phyloP scores from a whole-genome alignment of 2,329 filamentous ascomycete genomes.

The Penicillium aurantiogriseum region DNA sequence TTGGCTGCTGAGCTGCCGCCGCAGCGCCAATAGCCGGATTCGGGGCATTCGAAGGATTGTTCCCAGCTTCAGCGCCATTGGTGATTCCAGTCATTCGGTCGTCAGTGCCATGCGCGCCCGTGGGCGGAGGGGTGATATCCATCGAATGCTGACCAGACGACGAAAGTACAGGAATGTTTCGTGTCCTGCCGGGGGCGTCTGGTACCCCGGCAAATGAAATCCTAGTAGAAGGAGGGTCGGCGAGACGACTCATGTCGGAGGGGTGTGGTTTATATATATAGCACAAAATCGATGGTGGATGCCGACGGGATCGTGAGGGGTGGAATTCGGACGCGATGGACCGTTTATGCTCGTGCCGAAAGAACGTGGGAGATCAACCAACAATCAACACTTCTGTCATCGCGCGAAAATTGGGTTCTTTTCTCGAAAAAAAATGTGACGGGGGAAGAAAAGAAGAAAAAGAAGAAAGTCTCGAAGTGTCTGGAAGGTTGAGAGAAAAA shows the following conservation, averaged over 20 bases:
- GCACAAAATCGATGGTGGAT: conserved; percentile 6
- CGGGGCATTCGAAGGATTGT: conserved; percentile 27
- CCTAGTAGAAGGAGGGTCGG: conserved; percentile 40
- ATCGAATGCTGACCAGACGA: conserved; percentile 48
- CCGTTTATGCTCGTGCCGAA: conserved; percentile 27
- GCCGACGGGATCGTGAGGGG: conserved; percentile 12
- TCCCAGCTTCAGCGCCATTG: conserved; percentile 34
- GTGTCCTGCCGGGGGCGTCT: conserved; percentile 47
- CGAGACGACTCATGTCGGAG: conserved; percentile 41
- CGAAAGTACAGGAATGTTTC: conserved; percentile 51
- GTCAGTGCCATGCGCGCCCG: conserved; percentile 51
- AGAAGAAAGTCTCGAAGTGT: conserved; percentile 2
- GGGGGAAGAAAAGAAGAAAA: background rate
- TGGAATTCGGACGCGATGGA: conserved; percentile 19
- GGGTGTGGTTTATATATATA: background rate
- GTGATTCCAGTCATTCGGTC: conserved; percentile 44
- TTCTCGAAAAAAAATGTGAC: background rate
- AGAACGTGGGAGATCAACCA: conserved; percentile 35
- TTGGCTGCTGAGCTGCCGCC: conserved; percentile 76
- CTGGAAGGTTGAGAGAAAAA: conserved; percentile 3
- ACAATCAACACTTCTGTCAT: conserved; percentile 31
- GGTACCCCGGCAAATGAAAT: conserved; percentile 46
- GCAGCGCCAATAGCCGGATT: conserved; percentile 45
- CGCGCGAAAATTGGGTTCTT: conserved; percentile 14
- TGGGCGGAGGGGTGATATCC: conserved; percentile 52